Conservation (phyloP, 2,329 filamentous ascomycete genomes). For the Thielaviopsis euricoi region DNA sequence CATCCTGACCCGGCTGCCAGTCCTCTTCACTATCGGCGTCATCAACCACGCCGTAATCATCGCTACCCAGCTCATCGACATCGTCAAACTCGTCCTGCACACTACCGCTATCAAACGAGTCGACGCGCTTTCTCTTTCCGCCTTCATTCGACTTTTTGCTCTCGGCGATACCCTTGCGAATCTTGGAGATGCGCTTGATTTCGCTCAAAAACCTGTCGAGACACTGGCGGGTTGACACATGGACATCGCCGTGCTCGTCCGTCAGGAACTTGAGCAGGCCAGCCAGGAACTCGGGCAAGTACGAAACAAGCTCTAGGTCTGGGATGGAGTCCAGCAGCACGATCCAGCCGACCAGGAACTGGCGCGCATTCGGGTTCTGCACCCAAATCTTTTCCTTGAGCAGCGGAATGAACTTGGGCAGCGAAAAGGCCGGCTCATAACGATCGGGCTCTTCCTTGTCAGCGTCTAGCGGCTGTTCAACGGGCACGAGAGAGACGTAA, state of each 20-base stretch:
- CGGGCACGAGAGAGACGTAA: constrained; percentile 77
- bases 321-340: constrained; percentile 90
- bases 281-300: constrained; percentile 77
- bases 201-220: constrained; percentile 82
- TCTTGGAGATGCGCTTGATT: constrained; percentile 82
- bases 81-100: constrained; percentile 40
- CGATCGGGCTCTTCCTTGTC: constrained; percentile 32
- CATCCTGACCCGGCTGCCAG: constrained; percentile 94
- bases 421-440: constrained; percentile 57
- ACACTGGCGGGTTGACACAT: constrained; percentile 75
- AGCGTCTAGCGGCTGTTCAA: constrained; percentile 25
- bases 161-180: constrained; percentile 84
- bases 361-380: constrained; percentile 84
- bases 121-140: constrained; percentile 51
- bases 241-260: constrained; percentile 84
- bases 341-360: constrained; percentile 93
- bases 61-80: constrained; percentile 42
- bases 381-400: constrained; percentile 90
- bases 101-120: constrained; percentile 52
- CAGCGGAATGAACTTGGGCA: constrained; percentile 79
- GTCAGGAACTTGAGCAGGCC: constrained; percentile 84
- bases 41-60: constrained; percentile 37
- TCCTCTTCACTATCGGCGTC: constrained; percentile 64
- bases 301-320: constrained; percentile 84
- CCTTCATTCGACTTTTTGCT: constrained; percentile 58